Percentiles rank a stretch among this genome's conserved stretches.
Evolutionary conservation across 768 basidiomycete genomes (phyloP).

Genomic region (Trametopsis cervina): DNA sequence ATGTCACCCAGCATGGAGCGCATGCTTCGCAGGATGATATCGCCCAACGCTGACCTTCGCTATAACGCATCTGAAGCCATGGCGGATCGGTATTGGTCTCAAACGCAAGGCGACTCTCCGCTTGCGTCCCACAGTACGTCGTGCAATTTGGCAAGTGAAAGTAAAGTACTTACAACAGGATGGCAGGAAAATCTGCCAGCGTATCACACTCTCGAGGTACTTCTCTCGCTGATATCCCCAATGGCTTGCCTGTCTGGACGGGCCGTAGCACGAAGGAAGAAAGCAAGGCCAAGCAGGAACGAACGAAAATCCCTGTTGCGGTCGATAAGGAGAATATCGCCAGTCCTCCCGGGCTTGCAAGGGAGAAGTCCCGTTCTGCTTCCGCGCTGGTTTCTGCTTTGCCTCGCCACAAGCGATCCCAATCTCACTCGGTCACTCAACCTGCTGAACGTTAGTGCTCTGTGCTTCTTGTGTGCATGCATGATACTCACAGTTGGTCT

Average conservation of each 20-base stretch:
- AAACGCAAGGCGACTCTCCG: conserved; percentile 1
- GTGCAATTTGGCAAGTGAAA: not conserved
- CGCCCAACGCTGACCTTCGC: conserved; percentile 75
- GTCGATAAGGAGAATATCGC: conserved; percentile 10
- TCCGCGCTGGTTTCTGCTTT: not conserved
- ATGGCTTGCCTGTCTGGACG: conserved; percentile 16
- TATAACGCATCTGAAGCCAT: conserved; percentile 64
- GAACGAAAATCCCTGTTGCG: not conserved
- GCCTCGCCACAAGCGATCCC: not conserved
- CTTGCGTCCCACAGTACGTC: conserved; percentile 37
- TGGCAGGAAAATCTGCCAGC: conserved; percentile 30
- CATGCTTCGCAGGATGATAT: conserved; percentile 70
- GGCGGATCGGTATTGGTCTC: conserved; percentile 60
- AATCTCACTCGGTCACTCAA: not conserved
- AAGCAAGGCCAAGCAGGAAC: conserved; percentile 8
- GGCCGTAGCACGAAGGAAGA: conserved; percentile 17
- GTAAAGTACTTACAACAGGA: not conserved
- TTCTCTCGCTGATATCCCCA: conserved; percentile 1
- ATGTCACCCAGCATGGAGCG: conserved; percentile 60
- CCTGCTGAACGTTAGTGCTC: not conserved
- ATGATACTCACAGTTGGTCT: not conserved
- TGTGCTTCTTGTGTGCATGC: no score
- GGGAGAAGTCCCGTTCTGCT: conserved; percentile 1
- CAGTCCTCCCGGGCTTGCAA: not conserved
- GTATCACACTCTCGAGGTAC: conserved; percentile 21